A percentile compares a stretch with the other conserved stretches of the same genome.
Conservation (phyloP, 495 filamentous ascomycete genomes). For the Penicillium fimorum region DNA sequence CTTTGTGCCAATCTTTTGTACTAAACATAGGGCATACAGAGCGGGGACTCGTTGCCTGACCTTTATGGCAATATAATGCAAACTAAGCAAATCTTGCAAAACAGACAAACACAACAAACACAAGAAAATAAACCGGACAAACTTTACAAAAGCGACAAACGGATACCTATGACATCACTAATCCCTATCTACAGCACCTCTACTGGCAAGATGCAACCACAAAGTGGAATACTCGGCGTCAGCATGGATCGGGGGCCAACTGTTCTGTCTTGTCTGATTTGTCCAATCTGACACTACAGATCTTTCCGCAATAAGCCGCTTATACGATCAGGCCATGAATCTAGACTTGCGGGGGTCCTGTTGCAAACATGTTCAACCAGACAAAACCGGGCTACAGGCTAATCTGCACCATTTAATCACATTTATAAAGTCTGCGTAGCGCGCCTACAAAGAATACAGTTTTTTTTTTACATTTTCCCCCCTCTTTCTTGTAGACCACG, state of each 20-base stretch:
- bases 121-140: slow-evolving; percentile 11
- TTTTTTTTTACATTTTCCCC: neutral
- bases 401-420: neutral
- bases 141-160: slow-evolving; percentile 17
- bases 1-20: neutral
- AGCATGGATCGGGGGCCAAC: slow-evolving; percentile 17
- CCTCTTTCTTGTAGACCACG: slow-evolving; percentile 1
- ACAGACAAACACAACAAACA: slow-evolving; percentile 12
- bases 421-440: neutral
- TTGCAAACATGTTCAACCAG: slow-evolving; percentile 25
- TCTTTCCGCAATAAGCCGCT: slow-evolving; percentile 8
- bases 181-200: slow-evolving; percentile 7
- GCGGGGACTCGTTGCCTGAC: too few species aligned
- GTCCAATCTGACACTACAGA: slow-evolving; percentile 14
- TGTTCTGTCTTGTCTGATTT: slow-evolving; percentile 8
- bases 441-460: neutral
- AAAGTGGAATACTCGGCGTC: slow-evolving; percentile 20
- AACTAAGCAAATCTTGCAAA: slow-evolving; percentile 6
- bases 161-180: slow-evolving; percentile 22
- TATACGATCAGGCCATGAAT: slow-evolving; percentile 7
- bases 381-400: slow-evolving; percentile 19
- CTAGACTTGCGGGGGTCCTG: slow-evolving; percentile 30
- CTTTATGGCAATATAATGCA: neutral
- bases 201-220: slow-evolving; percentile 20
- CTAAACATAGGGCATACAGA: neutral